These are phyloP conservation scores for Acephala macrosclerotiorum DNA, from an alignment of 2,329 filamentous ascomycete genomes.

Conservation along the genomic window DNA sequence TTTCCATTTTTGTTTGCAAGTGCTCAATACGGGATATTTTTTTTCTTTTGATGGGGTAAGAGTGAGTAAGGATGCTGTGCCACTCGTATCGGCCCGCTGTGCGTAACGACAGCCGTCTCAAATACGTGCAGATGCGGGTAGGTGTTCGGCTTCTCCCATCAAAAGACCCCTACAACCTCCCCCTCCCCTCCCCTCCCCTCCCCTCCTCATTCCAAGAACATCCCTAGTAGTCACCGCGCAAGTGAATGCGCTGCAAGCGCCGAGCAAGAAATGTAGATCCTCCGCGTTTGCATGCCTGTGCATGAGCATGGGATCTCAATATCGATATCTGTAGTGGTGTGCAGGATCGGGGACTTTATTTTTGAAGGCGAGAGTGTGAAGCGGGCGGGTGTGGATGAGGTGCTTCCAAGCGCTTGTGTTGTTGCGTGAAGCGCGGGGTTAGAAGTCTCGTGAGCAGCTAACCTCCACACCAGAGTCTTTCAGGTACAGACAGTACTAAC, in stretches of 20 bases:
- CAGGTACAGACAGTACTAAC: no score
- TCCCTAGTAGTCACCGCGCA: neutral
- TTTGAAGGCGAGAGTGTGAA: neutral
- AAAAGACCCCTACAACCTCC: no score
- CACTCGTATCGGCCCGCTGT: conserved; percentile 2
- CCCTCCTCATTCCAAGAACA: neutral
- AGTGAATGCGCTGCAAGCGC: neutral
- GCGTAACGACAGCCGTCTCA: conserved; percentile 2
- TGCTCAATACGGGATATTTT: no score
- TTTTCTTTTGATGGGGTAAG: no score
- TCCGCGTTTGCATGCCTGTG: conserved; percentile 1
- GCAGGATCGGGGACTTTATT: neutral
- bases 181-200: no score
- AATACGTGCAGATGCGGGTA: no score
- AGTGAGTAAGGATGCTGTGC: no score
- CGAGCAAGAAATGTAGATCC: neutral
- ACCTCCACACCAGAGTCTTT: no score
- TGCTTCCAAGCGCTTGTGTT: conserved; percentile 1
- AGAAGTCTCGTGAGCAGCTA: neutral
- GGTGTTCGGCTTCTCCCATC: neutral
- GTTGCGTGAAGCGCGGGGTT: neutral
- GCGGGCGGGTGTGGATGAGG: neutral
- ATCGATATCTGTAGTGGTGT: neutral
- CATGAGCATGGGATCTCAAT: neutral
- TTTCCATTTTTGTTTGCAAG: no score